Base-by-base conservation (phyloP, 202 grass and related monocot genomes). In the Cymbopogon flexuosus region DNA sequence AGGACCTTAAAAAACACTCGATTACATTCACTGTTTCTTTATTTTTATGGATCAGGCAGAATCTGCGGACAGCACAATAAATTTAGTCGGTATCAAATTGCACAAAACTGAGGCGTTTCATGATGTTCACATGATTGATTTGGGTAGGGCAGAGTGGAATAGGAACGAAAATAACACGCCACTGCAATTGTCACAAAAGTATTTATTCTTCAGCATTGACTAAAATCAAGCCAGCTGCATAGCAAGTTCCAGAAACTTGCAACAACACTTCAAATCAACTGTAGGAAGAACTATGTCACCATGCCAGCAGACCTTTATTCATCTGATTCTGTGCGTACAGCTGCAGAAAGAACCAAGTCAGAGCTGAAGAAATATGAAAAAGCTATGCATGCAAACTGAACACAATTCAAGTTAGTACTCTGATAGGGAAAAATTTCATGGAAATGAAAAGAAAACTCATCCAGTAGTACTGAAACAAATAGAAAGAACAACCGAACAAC, bases 311-410 rank as follows among this genome's bases (percentile, higher is more conserved):
- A 73, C 83, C 81, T 90, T 82, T 71, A 92, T 21, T 82, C 93
- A 21, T 88, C 73, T 59, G 74, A 63, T 14, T 96, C 90, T 4
- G 90, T 80, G 86, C 90, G 88, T 70, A 96, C 15, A 83, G 85
- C 93, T 96, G 72, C 14, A 90, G 63, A 9, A 77, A 68, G 5
- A 86, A 75, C 2, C n/a, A 65, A 41, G 6, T 83, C 46, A 87
- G 64, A 35, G 30, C 72, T 57, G 40, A 11, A 79, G 43, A 33
- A 81, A 27, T 13, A 77, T 2, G 31, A 19, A 39, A 21, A 66
- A 36, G 11, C 2, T 31, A 62, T n/a, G 12, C 18, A 27, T 62
- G 40, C n/a, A 49, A 37, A 16, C 10, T 6, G 10, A 39, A 35
- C 19, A 13, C 13, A 29, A 51, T 29, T 49, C 18, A 29, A 9